These are phyloP conservation scores for Lecanosticta acicola DNA, from an alignment of 2,329 filamentous ascomycete species.

Conservation along the genomic window DNA sequence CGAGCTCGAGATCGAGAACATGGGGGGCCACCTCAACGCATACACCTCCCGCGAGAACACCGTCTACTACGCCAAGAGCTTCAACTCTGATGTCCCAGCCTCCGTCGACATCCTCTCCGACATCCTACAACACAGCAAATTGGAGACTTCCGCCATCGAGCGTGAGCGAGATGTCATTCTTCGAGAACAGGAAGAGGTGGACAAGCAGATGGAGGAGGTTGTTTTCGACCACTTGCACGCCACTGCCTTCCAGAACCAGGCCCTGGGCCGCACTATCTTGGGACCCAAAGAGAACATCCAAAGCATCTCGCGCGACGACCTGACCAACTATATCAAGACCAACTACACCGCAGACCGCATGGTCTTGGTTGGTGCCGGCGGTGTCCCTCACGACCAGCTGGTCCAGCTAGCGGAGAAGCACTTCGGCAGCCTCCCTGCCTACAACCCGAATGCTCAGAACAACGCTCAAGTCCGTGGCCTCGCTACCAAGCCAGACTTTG, in stretches of 20 bases:
- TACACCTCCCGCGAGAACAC: slow-evolving; percentile 99
- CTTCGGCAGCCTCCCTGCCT: slow-evolving; percentile 73
- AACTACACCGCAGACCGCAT: slow-evolving; percentile 99
- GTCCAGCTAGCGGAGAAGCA: slow-evolving; percentile 96
- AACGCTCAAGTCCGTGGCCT: slow-evolving; percentile 64
- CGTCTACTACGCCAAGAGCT: slow-evolving; percentile 98
- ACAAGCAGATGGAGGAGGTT: slow-evolving; percentile 99
- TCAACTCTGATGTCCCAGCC: slow-evolving; percentile 95
- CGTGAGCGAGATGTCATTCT: slow-evolving; percentile 98
- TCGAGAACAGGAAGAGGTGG: slow-evolving; percentile 97
- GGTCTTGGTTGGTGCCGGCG: slow-evolving; percentile 94
- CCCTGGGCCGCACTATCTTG: slow-evolving; percentile 93
- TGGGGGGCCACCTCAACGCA: slow-evolving; percentile 98
- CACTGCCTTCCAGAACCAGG: slow-evolving; percentile 94
- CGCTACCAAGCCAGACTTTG: slow-evolving; percentile 88
- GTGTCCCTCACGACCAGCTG: slow-evolving; percentile 86
- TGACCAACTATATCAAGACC: slow-evolving; percentile 95
- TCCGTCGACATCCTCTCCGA: slow-evolving; percentile 98
- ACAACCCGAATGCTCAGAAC: slow-evolving; percentile 67
- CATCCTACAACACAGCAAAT: slow-evolving; percentile 98
- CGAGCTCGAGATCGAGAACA: slow-evolving; percentile 99
- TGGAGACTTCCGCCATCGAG: slow-evolving; percentile 87
- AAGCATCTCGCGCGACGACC: slow-evolving; percentile 85
- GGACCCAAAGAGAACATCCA: slow-evolving; percentile 98
- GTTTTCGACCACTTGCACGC: slow-evolving; percentile 99